Evolutionary conservation across 306 rosid species (phyloP), one percentile per base, ranked within the genome.

Genomic region (Lathyrus tuberosus): DNA sequence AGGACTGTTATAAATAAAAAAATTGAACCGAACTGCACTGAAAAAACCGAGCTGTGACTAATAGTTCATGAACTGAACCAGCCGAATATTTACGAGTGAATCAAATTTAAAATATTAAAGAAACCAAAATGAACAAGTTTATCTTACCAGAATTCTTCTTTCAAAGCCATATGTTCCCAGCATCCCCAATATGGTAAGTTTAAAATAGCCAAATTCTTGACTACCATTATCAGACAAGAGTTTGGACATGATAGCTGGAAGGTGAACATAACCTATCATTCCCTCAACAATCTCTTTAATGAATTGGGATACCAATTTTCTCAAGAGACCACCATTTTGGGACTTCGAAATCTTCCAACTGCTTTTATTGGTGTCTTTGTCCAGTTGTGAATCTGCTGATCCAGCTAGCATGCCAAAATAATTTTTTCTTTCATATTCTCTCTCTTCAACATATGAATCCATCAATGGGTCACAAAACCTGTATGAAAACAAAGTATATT

Each of bases 181-280:
- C 97, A 94, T 87, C 31, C 99, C 99, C 86, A 94, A 80, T 77
- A 94, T 87, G 63, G 99, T 91, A 70, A 84, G 83, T 68, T 94
- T 94, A 64, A 91, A 94, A 86, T 91, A 97, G 13, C 99, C 99
- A 77, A 91, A 94, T 74, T 94, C 99, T 80, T 89, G 97, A 80
- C 78, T 81, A 54, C 99, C 92, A 70, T 94, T 91, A 75, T 91
- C 96, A 82, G 96, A 85, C 35, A 91, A 96, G 71, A 94, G 99
- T 85, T 91, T 89, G 67, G 96, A 84, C 99, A 94, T 91, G 78
- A 94, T 89, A 51, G 86, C 81, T 52, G 99, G 99, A 73, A 94
- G 92, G 81, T 86, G 91, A 84, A 94, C 92, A 78, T 81, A 91
- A 41, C 99, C 99, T 26, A 89, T 91, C 97, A 94, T 91, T 66